Base-by-base conservation (phyloP, 2,329 filamentous ascomycete genomes). In the Aspergillus sp. region DNA sequence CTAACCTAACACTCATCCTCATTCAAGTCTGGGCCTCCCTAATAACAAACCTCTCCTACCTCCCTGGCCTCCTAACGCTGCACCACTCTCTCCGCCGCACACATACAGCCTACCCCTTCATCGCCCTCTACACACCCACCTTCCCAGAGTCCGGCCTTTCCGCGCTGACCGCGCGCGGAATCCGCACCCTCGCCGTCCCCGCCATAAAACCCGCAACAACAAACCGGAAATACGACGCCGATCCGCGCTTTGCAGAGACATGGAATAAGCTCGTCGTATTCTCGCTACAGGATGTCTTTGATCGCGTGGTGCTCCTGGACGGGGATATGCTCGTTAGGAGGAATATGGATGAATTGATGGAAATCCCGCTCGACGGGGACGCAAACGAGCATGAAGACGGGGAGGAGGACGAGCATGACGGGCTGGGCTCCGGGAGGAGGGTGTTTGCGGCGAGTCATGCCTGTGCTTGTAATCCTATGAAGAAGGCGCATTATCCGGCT, bases 311-410 rank as follows among this genome's bases (percentile, higher is more conserved):
- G 37, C 89, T 91, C 76, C 82, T 96, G 55, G 92, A 96, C 76
- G 89, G 88, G 68, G 92, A 96, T 77, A 96, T 96, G 91, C 77
- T 96, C 51, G 86, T 91, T 7, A 76, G 88, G 63, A 82, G 82
- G 67, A 96, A 96, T 75, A 96, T 96, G 90, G 92, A 96, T 72
- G 91, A 96, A 77, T 79, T 96, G 64, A 96, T 96, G 90, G 86
- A 90, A n/a, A 66, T 96, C 50, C 78, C 84, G 60, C 83, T 96
- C 46, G 90, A 93, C 73, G 69, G 77, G 19, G 78, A 91, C 62
- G 81, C 82, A 50, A 92, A 84, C 0, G 77, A 76, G 43, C 8
- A 41, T 41, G 25, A 31, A 17, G 39, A 14, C 15, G 27, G 23
- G 15, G 41, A 31, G 17, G 12, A 35, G 11, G 35, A 37, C 35